Evolutionary conservation across 2,329 filamentous ascomycete genomes (phyloP), one percentile per base, ranked within the genome.

Genomic region (Aspergillus brasiliensis): DNA sequence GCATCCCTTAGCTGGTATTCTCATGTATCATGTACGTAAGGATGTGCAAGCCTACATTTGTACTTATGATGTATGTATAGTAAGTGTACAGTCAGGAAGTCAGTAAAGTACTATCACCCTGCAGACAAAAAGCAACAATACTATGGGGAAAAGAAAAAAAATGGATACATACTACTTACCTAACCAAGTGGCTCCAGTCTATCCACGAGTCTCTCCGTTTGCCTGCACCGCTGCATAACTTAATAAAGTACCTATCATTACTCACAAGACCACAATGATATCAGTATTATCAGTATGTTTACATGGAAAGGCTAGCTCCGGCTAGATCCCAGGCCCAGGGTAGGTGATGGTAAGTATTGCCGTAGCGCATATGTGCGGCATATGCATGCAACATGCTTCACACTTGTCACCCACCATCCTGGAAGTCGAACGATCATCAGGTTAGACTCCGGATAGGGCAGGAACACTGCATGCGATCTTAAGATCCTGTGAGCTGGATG

Each of bases 151-250:
- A 44, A 40, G 17, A 8, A 44, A 44, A 23, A 2, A 11, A 21
- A 44, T n/a, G n/a, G n/a, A 34, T 34, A 34, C 5, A 13, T 34
- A 34, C n/a, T n/a, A n/a, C n/a, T n/a, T 34, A 34, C 31, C 13
- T 34, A 34, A 11, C 31, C 31, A 34, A 34, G 31, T 34, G 11
- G 40, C 38, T 48, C 28, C 19, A 21, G 42, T 23, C 15, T 49
- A 25, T 55, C 59, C 59, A 63, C 59, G 59, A 63, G 59, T 42
- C 23, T 51, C 53, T 58, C 48, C 54, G 58, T 56, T 31, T 44
- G 31, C 44, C 54, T 56, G 56, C 60, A 59, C 57, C 37, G 13
- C 19, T 42, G 7, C 31, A 34, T 34, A 34, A 13, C 31, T 34
- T 15, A 15, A 34, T 25, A 23, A 31, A 53, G 31, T 42, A 59